Evolutionary conservation across 177 flowering plant genomes (phyloP).

Genomic region (Vitis hybrid): DNA sequence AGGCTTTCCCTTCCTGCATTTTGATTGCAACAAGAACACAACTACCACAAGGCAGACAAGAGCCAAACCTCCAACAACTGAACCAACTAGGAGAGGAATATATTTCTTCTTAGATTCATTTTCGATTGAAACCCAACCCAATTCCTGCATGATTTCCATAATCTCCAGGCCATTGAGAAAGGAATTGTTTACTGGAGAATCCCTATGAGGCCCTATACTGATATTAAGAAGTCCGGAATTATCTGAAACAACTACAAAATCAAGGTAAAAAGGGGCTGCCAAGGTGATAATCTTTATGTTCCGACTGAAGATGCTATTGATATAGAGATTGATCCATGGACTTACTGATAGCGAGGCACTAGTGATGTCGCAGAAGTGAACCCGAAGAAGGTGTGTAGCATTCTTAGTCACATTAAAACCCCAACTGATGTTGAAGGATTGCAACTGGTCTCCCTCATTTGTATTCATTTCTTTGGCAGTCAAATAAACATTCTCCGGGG

Average conservation of each 20-base stretch:
- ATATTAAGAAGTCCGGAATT: conserved; percentile 34
- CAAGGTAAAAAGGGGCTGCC: conserved; percentile 35
- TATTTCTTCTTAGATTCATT: background rate
- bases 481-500: conserved; percentile 43
- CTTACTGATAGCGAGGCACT: conserved; percentile 3
- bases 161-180: conserved; percentile 53
- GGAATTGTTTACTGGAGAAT: conserved; percentile 12
- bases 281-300: background rate
- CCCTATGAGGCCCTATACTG: conserved; percentile 23
- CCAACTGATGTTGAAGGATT: conserved; percentile 43
- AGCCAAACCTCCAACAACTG: conserved; percentile 22
- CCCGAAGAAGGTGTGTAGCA: conserved; percentile 34
- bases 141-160: conserved; percentile 26
- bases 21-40: conserved; percentile 5
- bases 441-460: background rate
- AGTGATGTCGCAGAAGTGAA: conserved; percentile 54
- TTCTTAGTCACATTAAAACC: conserved; percentile 30
- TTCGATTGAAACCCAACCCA: background rate
- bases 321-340: conserved; percentile 10
- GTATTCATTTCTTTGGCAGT: conserved; percentile 32
- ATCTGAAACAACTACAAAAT: conserved; percentile 34
- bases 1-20: conserved; percentile 16
- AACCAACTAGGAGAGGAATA: conserved; percentile 20
- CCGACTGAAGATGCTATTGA: conserved; percentile 13
- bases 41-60: conserved; percentile 12